A percentile compares a stretch with the other conserved stretches of the same genome.
Conservation (phyloP, 108 stramenopile species). For the Licmophora abbreviata region DNA sequence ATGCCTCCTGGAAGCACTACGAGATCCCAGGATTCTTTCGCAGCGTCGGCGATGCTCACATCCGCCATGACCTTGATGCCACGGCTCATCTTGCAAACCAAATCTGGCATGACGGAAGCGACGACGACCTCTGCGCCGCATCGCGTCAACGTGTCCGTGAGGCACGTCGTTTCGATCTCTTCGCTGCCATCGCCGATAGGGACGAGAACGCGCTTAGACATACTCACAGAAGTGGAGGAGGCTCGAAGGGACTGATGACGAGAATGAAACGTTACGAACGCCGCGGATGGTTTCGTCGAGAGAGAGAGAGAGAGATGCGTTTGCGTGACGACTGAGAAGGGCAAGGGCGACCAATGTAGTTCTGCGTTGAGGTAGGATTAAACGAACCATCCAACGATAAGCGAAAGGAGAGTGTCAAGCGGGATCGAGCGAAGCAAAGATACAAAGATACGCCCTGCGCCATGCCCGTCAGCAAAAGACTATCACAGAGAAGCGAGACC, state of each 20-base stretch:
- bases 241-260: no score
- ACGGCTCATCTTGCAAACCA: slow-evolving; percentile 79
- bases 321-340: background rate
- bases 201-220: slow-evolving; percentile 86
- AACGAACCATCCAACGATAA: background rate
- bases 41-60: slow-evolving; percentile 73
- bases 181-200: slow-evolving; percentile 94
- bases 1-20: slow-evolving; percentile 76
- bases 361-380: background rate
- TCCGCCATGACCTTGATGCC: slow-evolving; percentile 84
- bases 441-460: no score
- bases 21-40: slow-evolving; percentile 78
- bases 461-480: no score
- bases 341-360: slow-evolving; percentile 1
- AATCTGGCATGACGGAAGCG: slow-evolving; percentile 83
- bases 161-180: slow-evolving; percentile 95
- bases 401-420: no score
- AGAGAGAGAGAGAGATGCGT: background rate
- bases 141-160: slow-evolving; percentile 87
- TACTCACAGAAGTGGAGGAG: no score
- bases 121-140: slow-evolving; percentile 89
- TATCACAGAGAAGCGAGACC: no score
- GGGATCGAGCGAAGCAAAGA: no score
- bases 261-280: no score
- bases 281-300: no score